Percentiles rank a stretch among this genome's conserved stretches.
Evolutionary conservation across 257 asterid genomes (phyloP).

Genomic region (Petunia secreta): DNA sequence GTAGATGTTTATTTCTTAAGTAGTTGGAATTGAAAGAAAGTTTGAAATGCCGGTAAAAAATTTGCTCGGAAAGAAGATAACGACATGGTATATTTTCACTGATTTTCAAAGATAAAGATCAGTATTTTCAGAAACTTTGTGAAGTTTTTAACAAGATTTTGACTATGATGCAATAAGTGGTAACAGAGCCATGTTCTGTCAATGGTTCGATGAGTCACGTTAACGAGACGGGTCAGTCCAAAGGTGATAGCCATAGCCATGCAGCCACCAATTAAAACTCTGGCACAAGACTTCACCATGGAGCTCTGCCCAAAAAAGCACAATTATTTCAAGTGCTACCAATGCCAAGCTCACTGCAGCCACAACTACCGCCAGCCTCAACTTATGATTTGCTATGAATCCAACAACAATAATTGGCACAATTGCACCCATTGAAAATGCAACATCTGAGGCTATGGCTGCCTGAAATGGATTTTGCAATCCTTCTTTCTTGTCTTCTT

Average conservation of each 20-base stretch:
- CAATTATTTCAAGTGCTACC: constrained; percentile 52
- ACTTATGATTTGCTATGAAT: constrained; percentile 40
- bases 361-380: constrained; percentile 49
- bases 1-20: no score
- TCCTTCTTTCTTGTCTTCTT: constrained; percentile 31
- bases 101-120: no score
- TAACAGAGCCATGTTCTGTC: no score
- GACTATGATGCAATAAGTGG: no score
- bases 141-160: no score
- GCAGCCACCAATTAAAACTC: constrained; percentile 70
- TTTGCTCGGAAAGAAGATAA: no score
- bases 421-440: constrained; percentile 59
- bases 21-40: no score
- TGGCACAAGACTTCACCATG: constrained; percentile 43
- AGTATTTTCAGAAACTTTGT: no score
- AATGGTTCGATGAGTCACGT: background rate
- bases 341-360: constrained; percentile 54
- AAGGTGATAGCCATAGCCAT: constrained; percentile 74
- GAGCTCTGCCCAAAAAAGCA: constrained; percentile 58
- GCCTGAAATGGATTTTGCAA: constrained; percentile 65
- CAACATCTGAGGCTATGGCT: constrained; percentile 61
- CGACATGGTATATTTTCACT: no score
- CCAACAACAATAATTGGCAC: constrained; percentile 69
- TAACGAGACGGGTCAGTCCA: constrained; percentile 40
- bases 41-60: no score